A percentile compares a stretch with the other conserved stretches of the same genome.
These are phyloP conservation scores for Kokia cookei DNA, from an alignment of 441 rosid species.

Conservation along the genomic window DNA sequence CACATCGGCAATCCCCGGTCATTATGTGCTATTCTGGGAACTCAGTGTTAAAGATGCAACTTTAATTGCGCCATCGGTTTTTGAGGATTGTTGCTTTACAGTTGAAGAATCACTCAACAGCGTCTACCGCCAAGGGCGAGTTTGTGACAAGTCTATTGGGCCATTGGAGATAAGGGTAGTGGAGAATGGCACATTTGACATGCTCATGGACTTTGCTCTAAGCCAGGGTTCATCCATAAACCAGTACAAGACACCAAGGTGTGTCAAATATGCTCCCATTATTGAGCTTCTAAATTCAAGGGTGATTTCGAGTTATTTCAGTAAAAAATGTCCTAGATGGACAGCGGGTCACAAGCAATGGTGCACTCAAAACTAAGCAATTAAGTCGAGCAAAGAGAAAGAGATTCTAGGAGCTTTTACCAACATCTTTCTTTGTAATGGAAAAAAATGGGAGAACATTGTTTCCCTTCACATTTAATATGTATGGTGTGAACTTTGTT, in stretches of 20 bases:
- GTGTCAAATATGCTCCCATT: slow-evolving; percentile 52
- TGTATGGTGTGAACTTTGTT: background rate
- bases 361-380: slow-evolving; percentile 23
- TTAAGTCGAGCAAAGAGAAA: background rate
- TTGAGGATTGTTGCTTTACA: slow-evolving; percentile 52
- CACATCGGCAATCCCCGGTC: slow-evolving; percentile 45
- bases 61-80: slow-evolving; percentile 44
- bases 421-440: background rate
- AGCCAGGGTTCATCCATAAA: slow-evolving; percentile 55
- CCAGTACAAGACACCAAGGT: slow-evolving; percentile 62
- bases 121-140: slow-evolving; percentile 61
- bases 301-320: slow-evolving; percentile 36
- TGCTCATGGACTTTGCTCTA: slow-evolving; percentile 62
- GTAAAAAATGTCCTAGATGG: slow-evolving; percentile 64
- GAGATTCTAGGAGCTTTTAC: too few relatives aligned
- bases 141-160: slow-evolving; percentile 52
- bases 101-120: slow-evolving; percentile 65
- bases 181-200: slow-evolving; percentile 51
- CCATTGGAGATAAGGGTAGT: slow-evolving; percentile 56
- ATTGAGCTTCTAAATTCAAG: slow-evolving; percentile 48
- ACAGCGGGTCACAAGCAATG: slow-evolving; percentile 52
- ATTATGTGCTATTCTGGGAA: slow-evolving; percentile 58
- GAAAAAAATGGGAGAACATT: background rate
- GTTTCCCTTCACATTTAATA: background rate
- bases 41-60: slow-evolving; percentile 28